Percentiles rank a stretch among this genome's conserved stretches.
Conservation (phyloP, 2,329 filamentous ascomycete genomes). For the Cladophialophora psammophila region DNA sequence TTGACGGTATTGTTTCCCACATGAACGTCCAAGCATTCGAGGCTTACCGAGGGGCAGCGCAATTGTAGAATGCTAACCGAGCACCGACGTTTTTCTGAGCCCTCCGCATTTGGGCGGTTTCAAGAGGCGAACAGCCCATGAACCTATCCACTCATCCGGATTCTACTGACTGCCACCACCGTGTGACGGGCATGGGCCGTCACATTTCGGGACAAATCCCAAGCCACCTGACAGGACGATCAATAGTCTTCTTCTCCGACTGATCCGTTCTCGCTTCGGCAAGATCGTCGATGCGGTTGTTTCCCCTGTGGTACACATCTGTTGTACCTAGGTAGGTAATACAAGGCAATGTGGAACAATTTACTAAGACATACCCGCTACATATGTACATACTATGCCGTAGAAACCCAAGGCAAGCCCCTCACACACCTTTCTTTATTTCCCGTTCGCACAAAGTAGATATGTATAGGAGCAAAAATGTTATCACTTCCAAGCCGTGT, state of each 20-base stretch:
- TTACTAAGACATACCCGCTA: no score
- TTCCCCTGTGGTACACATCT: not conserved
- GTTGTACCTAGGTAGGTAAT: not conserved
- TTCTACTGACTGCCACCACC: not conserved
- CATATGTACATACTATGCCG: not conserved
- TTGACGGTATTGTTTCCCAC: not conserved
- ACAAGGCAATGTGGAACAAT: not conserved
- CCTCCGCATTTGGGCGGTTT: constrained; percentile 2
- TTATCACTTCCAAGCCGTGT: not conserved
- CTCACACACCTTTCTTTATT: not conserved
- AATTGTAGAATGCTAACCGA: not conserved
- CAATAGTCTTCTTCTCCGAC: constrained; percentile 10
- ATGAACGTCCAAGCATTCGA: not conserved
- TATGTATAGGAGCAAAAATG: not conserved
- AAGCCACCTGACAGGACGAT: constrained; percentile 3
- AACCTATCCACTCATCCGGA: not conserved
- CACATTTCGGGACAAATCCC: not conserved
- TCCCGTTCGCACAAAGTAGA: not conserved
- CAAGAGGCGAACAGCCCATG: not conserved
- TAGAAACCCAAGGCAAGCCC: not conserved
- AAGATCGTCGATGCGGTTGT: constrained; percentile 12
- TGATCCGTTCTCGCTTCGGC: constrained; percentile 16
- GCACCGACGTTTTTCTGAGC: not conserved
- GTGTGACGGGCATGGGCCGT: not conserved
- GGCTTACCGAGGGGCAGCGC: constrained; percentile 1